phyloP scores from a whole-genome alignment of 441 rosid species.

The Adansonia madagascariensis region DNA sequence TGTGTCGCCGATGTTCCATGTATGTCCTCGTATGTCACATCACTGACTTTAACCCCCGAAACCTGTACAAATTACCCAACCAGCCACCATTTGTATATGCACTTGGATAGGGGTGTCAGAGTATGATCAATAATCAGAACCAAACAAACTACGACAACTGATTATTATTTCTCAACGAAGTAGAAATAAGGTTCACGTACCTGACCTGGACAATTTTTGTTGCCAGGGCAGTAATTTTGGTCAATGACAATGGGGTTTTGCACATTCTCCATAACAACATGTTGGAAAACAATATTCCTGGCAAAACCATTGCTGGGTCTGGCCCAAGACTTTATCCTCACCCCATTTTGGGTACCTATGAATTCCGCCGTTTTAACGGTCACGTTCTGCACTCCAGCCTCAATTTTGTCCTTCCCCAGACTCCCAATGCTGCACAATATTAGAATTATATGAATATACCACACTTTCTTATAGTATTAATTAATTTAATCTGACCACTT shows the following conservation, averaged over 20 bases:
- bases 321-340: constrained; percentile 76
- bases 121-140: not conserved
- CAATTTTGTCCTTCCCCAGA: constrained; percentile 41
- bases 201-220: constrained; percentile 53
- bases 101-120: not conserved
- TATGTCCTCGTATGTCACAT: constrained; percentile 34
- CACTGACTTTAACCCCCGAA: constrained; percentile 37
- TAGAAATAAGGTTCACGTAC: constrained; percentile 28
- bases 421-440: constrained; percentile 51
- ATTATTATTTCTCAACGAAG: not conserved
- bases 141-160: no score
- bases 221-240: constrained; percentile 66
- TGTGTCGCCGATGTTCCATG: constrained; percentile 37
- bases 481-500: no score
- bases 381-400: constrained; percentile 66
- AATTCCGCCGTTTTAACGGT: constrained; percentile 51
- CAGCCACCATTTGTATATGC: not conserved
- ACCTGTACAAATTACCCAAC: constrained; percentile 13
- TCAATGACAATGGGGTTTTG: constrained; percentile 67
- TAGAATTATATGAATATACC: not conserved
- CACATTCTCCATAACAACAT: constrained; percentile 52
- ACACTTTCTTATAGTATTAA: not conserved
- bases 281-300: constrained; percentile 46
- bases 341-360: constrained; percentile 59
- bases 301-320: constrained; percentile 61